These are phyloP conservation scores for Iris macrosiphon DNA, from an alignment of 106 monocot species.

Conservation along the genomic window DNA sequence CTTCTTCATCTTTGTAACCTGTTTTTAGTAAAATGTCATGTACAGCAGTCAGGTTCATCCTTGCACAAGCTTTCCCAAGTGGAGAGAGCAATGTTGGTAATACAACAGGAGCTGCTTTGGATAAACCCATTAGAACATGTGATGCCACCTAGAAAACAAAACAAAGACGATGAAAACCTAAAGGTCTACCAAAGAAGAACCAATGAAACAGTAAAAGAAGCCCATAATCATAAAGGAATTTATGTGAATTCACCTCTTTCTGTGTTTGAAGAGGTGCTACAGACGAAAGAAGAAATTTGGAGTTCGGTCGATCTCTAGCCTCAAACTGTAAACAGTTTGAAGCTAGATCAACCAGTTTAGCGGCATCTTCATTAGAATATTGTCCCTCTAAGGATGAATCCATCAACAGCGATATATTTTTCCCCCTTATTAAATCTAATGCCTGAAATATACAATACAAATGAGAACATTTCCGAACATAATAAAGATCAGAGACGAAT, in stretches of 20 bases:
- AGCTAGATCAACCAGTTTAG: conserved; percentile 79
- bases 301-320: conserved; percentile 73
- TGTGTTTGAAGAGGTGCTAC: conserved; percentile 82
- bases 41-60: conserved; percentile 77
- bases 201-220: too few relatives aligned
- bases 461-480: background rate
- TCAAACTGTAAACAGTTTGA: conserved; percentile 86
- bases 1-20: conserved; percentile 94
- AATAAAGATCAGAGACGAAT: too few relatives aligned
- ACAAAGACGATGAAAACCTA: background rate
- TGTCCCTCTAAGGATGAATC: conserved; percentile 92
- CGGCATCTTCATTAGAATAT: conserved; percentile 84
- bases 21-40: conserved; percentile 93
- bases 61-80: conserved; percentile 90
- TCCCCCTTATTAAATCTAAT: conserved; percentile 85
- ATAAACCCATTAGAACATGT: conserved; percentile 65
- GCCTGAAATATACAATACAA: conserved; percentile 39
- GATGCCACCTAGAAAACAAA: conserved; percentile 46
- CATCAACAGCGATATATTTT: conserved; percentile 65
- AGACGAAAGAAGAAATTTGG: conserved; percentile 63
- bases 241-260: conserved; percentile 47
- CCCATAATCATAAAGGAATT: too few relatives aligned
- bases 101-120: conserved; percentile 39
- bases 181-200: too few relatives aligned
- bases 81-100: conserved; percentile 72